A percentile compares a stretch with the other conserved stretches of the same genome.
These are phyloP conservation scores for Cyberlindnera nakhonratchasimensis DNA, from an alignment of 805 yeast species.

Conservation along the genomic window DNA sequence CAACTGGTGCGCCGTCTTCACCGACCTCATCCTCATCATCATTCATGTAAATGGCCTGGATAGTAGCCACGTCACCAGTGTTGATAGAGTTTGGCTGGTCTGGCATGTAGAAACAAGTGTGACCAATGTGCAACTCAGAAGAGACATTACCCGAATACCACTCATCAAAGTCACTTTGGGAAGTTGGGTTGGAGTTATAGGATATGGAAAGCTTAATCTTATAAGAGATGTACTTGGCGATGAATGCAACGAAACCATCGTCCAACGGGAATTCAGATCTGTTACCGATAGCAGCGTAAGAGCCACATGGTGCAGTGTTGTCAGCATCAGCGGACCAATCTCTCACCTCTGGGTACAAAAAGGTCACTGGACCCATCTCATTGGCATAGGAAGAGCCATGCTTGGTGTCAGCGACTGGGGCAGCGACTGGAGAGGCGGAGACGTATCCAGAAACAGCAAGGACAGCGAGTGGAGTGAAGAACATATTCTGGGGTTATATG, in stretches of 20 bases:
- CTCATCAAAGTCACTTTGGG: constrained; percentile 38
- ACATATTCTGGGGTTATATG: constrained; percentile 5
- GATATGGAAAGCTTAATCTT: constrained; percentile 39
- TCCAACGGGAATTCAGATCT: constrained; percentile 45
- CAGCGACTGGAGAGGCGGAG: constrained; percentile 25
- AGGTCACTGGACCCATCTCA: constrained; percentile 30
- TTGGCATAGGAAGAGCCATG: constrained; percentile 28
- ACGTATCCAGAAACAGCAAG: constrained; percentile 19
- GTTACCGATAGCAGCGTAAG: constrained; percentile 32
- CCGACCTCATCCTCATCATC: constrained; percentile 28
- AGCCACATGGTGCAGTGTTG: constrained; percentile 45
- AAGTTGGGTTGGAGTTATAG: constrained; percentile 37
- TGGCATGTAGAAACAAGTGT: constrained; percentile 44
- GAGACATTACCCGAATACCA: constrained; percentile 39
- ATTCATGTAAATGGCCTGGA: constrained; percentile 40
- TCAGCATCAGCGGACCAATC: constrained; percentile 45
- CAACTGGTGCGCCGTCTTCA: constrained; percentile 33
- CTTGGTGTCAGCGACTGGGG: constrained; percentile 21
- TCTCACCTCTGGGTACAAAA: constrained; percentile 41
- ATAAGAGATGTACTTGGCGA: constrained; percentile 41
- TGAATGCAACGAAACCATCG: constrained; percentile 44
- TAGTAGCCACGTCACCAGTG: constrained; percentile 41
- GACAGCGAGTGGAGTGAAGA: constrained; percentile 12
- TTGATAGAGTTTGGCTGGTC: constrained; percentile 37
- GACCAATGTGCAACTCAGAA: constrained; percentile 40